phyloP scores from a whole-genome alignment of 1,284 basidiomycete genomes.

The Tetrapyrgos nigripes region DNA sequence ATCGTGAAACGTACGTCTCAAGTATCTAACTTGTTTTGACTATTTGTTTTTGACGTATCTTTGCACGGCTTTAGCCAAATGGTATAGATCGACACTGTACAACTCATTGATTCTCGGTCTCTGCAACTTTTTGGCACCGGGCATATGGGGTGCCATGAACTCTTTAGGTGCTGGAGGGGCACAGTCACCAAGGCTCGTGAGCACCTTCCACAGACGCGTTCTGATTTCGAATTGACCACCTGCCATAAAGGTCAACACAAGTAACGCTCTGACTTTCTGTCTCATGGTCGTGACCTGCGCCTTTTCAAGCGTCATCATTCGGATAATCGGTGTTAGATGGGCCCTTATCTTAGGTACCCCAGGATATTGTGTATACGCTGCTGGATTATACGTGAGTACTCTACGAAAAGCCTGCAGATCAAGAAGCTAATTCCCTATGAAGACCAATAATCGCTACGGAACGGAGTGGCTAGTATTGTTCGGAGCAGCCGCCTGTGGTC shows the following conservation, averaged over 20 bases:
- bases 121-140: slow-evolving; percentile 10
- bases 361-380: slow-evolving; percentile 18
- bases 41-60: too few relatives aligned
- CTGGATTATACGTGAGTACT: slow-evolving; percentile 11
- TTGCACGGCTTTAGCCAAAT: slow-evolving; percentile 6
- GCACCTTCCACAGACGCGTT: too few relatives aligned
- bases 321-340: slow-evolving; percentile 13
- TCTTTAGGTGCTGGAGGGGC: slow-evolving; percentile 13
- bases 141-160: slow-evolving; percentile 18
- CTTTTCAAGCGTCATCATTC: slow-evolving; percentile 7
- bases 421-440: not conserved
- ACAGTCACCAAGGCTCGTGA: not conserved
- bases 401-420: not conserved
- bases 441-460: slow-evolving; percentile 20
- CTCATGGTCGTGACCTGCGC: slow-evolving; percentile 16
- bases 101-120: slow-evolving; percentile 9
- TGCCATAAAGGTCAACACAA: not conserved
- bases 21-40: too few relatives aligned
- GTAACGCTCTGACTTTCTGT: slow-evolving; percentile 14
- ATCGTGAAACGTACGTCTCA: not conserved
- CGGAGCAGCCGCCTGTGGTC: slow-evolving; percentile 23
- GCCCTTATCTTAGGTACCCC: slow-evolving; percentile 13
- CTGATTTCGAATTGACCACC: not conserved
- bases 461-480: slow-evolving; percentile 21
- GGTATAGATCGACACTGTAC: slow-evolving; percentile 9